Conservation (phyloP, 2,329 filamentous ascomycete species). For the Huntiella omanensis region DNA sequence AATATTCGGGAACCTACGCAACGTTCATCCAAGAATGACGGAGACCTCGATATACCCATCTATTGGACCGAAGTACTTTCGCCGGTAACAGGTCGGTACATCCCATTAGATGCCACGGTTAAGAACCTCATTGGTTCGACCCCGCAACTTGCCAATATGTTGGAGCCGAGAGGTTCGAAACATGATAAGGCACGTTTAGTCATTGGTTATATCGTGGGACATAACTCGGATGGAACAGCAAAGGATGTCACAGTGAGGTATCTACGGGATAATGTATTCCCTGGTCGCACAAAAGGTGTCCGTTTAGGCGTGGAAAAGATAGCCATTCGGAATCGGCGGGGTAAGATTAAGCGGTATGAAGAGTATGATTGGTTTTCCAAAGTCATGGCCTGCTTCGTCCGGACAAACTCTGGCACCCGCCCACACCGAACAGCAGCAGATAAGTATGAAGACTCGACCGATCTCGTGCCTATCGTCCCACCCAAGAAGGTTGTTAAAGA, state of each 20-base stretch:
- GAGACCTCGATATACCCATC: slow-evolving; percentile 63
- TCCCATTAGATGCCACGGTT: slow-evolving; percentile 61
- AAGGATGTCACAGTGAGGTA: slow-evolving; percentile 94
- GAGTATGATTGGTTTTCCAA: slow-evolving; percentile 77
- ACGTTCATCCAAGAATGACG: slow-evolving; percentile 39
- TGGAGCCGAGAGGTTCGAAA: slow-evolving; percentile 68
- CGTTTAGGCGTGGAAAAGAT: slow-evolving; percentile 65
- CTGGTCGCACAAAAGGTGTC: slow-evolving; percentile 75
- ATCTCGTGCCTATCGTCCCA: slow-evolving; percentile 52
- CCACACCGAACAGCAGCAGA: slow-evolving; percentile 53
- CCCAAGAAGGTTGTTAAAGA: slow-evolving; percentile 57
- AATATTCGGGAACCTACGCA: neutral
- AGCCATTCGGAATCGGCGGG: slow-evolving; percentile 56
- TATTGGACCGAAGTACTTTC: slow-evolving; percentile 92
- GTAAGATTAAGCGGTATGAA: slow-evolving; percentile 59
- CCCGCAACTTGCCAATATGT: slow-evolving; percentile 49
- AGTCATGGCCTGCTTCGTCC: slow-evolving; percentile 53
- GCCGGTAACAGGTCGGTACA: slow-evolving; percentile 57
- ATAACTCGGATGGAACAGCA: slow-evolving; percentile 66
- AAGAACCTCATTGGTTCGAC: slow-evolving; percentile 51
- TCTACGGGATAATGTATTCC: slow-evolving; percentile 60
- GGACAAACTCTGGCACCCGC: slow-evolving; percentile 22
- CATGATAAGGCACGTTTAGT: slow-evolving; percentile 78
- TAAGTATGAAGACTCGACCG: slow-evolving; percentile 58
- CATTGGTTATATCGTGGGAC: slow-evolving; percentile 74